These are phyloP conservation scores for Amaranthus hypochondriacus DNA, from an alignment of 148 eudicot genomes.

Conservation along the genomic window DNA sequence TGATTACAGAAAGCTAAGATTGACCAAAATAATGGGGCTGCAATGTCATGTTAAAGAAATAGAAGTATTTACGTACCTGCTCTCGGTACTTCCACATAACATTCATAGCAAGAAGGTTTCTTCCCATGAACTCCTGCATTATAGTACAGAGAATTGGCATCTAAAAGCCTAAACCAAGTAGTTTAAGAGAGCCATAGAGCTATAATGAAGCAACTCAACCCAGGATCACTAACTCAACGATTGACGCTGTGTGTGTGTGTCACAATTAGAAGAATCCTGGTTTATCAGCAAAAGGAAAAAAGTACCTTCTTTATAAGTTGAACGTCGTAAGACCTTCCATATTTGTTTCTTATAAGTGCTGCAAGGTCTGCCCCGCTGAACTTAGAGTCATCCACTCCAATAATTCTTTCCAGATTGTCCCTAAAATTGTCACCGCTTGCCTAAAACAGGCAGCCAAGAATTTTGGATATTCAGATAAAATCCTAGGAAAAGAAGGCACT, in stretches of 20 bases:
- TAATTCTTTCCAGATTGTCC: slow-evolving; percentile 72
- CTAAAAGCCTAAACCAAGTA: neutral
- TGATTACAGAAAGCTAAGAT: neutral
- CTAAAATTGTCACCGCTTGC: slow-evolving; percentile 47
- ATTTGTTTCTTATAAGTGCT: slow-evolving; percentile 79
- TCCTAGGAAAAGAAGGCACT: neutral
- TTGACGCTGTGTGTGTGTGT: neutral
- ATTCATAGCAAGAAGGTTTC: slow-evolving; percentile 92
- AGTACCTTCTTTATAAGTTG: slow-evolving; percentile 86
- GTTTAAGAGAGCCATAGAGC: neutral
- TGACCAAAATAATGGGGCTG: neutral
- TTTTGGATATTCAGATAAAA: neutral
- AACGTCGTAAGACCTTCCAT: slow-evolving; percentile 93
- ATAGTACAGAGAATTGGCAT: slow-evolving; percentile 10
- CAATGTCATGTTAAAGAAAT: slow-evolving; percentile 8
- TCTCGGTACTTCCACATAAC: slow-evolving; percentile 97
- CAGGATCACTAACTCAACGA: neutral
- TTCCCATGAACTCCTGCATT: slow-evolving; percentile 91
- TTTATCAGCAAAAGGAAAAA: slow-evolving; percentile 2
- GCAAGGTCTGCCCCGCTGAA: slow-evolving; percentile 89
- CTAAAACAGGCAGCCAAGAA: slow-evolving; percentile 30
- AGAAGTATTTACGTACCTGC: slow-evolving; percentile 42
- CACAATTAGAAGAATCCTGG: neutral
- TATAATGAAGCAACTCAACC: neutral
- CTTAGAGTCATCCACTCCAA: slow-evolving; percentile 76